Conservation (phyloP, 1,284 basidiomycete genomes). For the Vanrija sp. region DNA sequence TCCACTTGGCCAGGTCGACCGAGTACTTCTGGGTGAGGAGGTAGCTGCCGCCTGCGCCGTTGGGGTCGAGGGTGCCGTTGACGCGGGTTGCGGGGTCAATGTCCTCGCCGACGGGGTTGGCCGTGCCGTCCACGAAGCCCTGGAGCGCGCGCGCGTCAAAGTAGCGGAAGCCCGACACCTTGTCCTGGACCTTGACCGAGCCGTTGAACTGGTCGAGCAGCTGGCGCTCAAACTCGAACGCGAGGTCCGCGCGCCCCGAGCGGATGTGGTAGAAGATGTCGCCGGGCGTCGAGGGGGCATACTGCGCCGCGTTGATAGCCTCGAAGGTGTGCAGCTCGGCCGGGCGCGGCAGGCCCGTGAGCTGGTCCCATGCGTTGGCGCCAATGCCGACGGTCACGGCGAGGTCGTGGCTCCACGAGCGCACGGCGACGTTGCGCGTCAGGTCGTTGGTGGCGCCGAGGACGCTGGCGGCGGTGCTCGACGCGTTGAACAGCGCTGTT, state of each 20-base stretch:
- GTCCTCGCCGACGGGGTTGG: slow-evolving; percentile 15
- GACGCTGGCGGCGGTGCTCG: background rate
- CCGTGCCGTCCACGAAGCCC: slow-evolving; percentile 19
- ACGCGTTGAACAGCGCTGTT: slow-evolving; percentile 14
- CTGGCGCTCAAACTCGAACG: slow-evolving; percentile 16
- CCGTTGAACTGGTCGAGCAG: slow-evolving; percentile 8
- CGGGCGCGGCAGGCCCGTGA: slow-evolving; percentile 7
- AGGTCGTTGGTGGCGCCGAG: slow-evolving; percentile 1
- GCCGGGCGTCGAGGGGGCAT: slow-evolving; percentile 10
- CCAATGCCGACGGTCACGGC: slow-evolving; percentile 14
- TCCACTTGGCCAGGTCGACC: slow-evolving; percentile 16
- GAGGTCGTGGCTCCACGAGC: slow-evolving; percentile 1
- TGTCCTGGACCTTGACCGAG: slow-evolving; percentile 6
- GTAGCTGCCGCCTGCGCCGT: slow-evolving; percentile 8
- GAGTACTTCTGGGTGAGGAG: slow-evolving; percentile 16
- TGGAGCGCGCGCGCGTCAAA: slow-evolving; percentile 19
- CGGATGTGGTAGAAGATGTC: slow-evolving; percentile 17
- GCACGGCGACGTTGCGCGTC: slow-evolving; percentile 11
- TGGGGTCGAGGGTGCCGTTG: background rate
- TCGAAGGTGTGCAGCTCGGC: slow-evolving; percentile 13
- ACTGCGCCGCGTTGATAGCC: slow-evolving; percentile 7
- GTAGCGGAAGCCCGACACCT: slow-evolving; percentile 15
- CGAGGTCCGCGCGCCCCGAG: slow-evolving; percentile 12
- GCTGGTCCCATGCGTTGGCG: slow-evolving; percentile 8
- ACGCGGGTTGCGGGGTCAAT: background rate